Conservation (phyloP, 116 monocot species). For the Trichopus zeylanicus region DNA sequence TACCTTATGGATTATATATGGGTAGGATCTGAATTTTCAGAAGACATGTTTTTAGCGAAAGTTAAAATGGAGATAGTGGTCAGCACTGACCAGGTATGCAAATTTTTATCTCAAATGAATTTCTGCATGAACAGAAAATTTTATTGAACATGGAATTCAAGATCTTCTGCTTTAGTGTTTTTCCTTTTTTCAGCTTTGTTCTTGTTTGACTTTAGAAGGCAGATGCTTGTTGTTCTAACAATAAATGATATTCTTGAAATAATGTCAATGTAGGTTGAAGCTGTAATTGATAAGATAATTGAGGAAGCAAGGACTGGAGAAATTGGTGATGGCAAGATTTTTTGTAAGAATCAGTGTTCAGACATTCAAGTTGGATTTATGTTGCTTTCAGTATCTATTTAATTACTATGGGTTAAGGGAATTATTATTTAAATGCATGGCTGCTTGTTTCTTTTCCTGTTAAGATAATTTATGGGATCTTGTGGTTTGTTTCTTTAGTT, state of each 20-base stretch:
- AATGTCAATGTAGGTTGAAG: slow-evolving; percentile 39
- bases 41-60: slow-evolving; percentile 75
- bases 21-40: slow-evolving; percentile 84
- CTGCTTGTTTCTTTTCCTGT: too few species aligned
- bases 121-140: too few species aligned
- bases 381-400: too few species aligned
- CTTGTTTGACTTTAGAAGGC: too few species aligned
- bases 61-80: slow-evolving; percentile 85
- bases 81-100: slow-evolving; percentile 62
- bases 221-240: not conserved
- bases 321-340: slow-evolving; percentile 91
- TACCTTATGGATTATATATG: not conserved
- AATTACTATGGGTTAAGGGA: too few species aligned
- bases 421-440: too few species aligned
- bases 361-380: too few species aligned
- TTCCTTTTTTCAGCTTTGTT: too few species aligned
- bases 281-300: slow-evolving; percentile 69
- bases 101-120: not conserved
- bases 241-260: not conserved
- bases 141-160: too few species aligned
- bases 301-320: slow-evolving; percentile 82
- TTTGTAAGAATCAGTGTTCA: slow-evolving; percentile 36
- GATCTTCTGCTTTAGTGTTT: too few species aligned
- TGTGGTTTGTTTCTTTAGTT: too few species aligned
- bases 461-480: too few species aligned